Conservation (phyloP, 805 yeast species). For the Ogataea pilisensis region DNA sequence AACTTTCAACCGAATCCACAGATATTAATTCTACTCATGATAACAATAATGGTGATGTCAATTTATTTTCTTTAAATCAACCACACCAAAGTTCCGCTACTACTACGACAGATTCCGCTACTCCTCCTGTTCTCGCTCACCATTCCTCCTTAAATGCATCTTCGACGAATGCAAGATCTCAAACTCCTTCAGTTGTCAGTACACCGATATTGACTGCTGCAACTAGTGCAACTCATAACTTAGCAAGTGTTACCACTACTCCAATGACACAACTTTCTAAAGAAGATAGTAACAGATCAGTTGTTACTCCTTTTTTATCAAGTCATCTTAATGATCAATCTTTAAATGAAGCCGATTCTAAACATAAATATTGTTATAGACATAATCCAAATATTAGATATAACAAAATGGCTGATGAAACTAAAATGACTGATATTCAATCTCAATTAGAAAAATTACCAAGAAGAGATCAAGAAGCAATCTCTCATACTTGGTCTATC, state of each 20-base stretch:
- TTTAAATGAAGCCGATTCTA: constrained; percentile 45
- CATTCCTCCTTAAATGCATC: background rate
- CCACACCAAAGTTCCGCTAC: too few species aligned
- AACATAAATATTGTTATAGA: constrained; percentile 77
- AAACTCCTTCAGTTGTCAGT: constrained; percentile 1
- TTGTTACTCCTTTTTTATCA: constrained; percentile 34
- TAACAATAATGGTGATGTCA: too few species aligned
- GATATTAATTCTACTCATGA: too few species aligned
- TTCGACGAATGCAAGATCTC: constrained; percentile 4
- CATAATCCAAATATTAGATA: constrained; percentile 87
- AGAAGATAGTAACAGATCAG: constrained; percentile 17
- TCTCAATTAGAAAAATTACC: constrained; percentile 53
- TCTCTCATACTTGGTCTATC: constrained; percentile 78
- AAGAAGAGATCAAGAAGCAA: constrained; percentile 67
- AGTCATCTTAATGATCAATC: constrained; percentile 35
- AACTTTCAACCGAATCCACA: too few species aligned
- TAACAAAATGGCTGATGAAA: constrained; percentile 62
- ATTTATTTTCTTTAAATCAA: too few species aligned
- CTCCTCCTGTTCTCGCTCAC: background rate
- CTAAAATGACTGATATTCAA: constrained; percentile 63
- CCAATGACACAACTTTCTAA: constrained; percentile 1
- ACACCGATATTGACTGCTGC: constrained; percentile 1
- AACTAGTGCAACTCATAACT: background rate
- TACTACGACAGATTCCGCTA: background rate
- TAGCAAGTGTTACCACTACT: background rate